Evolutionary conservation across 495 filamentous ascomycete species (phyloP), one percentile per base, ranked within the genome.

Genomic region (Rhypophila decipiens): DNA sequence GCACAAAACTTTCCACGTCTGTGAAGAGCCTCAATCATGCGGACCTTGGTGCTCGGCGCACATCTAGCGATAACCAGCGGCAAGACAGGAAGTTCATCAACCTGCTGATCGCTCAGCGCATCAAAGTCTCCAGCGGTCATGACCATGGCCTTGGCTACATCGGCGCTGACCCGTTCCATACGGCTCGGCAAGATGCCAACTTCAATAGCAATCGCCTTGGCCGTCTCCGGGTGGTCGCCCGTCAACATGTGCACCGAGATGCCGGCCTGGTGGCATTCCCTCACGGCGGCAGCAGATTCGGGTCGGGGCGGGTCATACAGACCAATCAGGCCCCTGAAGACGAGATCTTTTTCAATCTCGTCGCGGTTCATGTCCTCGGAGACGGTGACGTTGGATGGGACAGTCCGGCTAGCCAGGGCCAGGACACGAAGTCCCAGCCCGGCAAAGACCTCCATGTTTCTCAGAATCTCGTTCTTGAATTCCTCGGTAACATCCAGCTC

Each of bases 161-260:
- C 64, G 33, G 80, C 68, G 1, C 85, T 66, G 38, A 70, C 66
- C 19, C 65, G 51, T 4, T 76, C 65, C 61, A 86, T 79, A 8
- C 66, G 56, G 11, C 78, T 79, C 43, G 78, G 74, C 1, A 88
- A 69, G 48, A 88, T 88, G 29, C 85, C 86, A 9, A 87, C 82
- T 65, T 88, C 79, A 47, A 79, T 77, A 13, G 85, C 87, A 52
- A 91, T 89, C 0, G 84, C 82, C 45, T 78, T 78, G 23, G 87
- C 87, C 4, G 86, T 91, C 23, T 77, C 79, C 0, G 81, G 78
- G 42, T 90, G 85, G 57, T 90, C 86, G 11, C 84, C 86, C n/a
- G 86, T 90, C 5, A 90, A 68, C 86, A 90, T 90, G 61, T 87
- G 84, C 2, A 89, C 84, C 37, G 74, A 72, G 35, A 90, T 86